Evolutionary conservation across 345 rosid species (phyloP), one percentile per base, ranked within the genome.

Genomic region (Luvunga scandens): DNA sequence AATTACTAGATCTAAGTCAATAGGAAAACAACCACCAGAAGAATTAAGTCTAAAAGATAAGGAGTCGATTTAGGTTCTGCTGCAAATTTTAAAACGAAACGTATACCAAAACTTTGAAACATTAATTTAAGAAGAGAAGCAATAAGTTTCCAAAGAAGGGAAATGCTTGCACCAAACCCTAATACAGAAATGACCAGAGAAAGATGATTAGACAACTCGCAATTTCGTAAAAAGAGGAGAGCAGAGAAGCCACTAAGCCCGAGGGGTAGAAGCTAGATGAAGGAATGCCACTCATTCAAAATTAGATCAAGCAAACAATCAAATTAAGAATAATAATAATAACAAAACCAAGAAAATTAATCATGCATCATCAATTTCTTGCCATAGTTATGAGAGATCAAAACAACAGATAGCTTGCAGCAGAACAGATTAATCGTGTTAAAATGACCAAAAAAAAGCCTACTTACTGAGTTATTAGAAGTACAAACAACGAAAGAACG

Each of bases 151-250:
- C 55, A 13, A 45, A 45, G 50, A 45, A 13, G 28, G 38, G 30
- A 19, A 28, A 22, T 38, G 53, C 19, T 28, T 56, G 25, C 28
- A 55, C 38, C 72, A 62, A 82, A 82, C 83, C 87, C 87, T 81
- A 84, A 27, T 5, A 71, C 5, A 38, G 18, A 55, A 67, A 59
- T 5, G 33, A 53, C 38, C 12, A 63, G 53, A 21, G 57, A 73
- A 7, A 18, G 56, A 24, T 22, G 34, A 77, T 69, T 39, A 56
- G 74, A 76, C 66, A 34, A 25, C 36, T 31, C 42, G 24, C 14
- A 22, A 45, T n/a, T 9, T 16, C 72, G 14, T 42, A 19, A 60
- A 67, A 62, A 19, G 4, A 57, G 1, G 53, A 45, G 48, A 70
- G 61, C 50, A 45, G 50, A 45, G 50, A 33, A 70, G 33, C 59